Evolutionary conservation across 2,329 filamentous ascomycete species (phyloP).

Genomic region (Hypomyces perniciosus): DNA sequence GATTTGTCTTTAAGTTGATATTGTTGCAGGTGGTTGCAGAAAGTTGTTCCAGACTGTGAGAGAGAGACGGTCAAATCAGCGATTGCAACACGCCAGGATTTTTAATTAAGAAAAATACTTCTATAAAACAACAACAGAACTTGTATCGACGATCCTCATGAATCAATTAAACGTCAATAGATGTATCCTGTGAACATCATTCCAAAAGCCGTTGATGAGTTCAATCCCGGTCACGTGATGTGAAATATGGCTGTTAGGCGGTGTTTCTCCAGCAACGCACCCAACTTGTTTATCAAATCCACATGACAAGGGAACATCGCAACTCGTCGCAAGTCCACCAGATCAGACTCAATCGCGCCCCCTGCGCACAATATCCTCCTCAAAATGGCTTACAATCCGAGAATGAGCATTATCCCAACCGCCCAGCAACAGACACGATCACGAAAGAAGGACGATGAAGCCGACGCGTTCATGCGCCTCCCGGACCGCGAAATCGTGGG

Average conservation of each 20-base stretch:
- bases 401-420: constrained; percentile 55
- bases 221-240: neutral
- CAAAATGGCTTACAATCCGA: constrained; percentile 52
- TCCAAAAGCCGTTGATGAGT: neutral
- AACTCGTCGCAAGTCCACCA: neutral
- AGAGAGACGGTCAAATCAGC: too few species aligned
- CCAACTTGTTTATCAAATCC: constrained; percentile 1
- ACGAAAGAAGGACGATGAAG: constrained; percentile 54
- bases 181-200: neutral
- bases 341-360: neutral
- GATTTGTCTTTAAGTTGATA: too few species aligned
- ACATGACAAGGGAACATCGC: neutral
- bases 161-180: too few species aligned
- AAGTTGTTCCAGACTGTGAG: too few species aligned
- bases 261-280: constrained; percentile 14
- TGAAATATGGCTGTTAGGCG: neutral
- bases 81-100: too few species aligned
- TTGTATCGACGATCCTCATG: too few species aligned
- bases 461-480: constrained; percentile 54
- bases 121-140: too few species aligned
- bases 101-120: too few species aligned
- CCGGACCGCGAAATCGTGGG: constrained; percentile 79
- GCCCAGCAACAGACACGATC: constrained; percentile 44
- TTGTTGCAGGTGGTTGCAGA: too few species aligned
- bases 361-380: neutral